phyloP scores from a whole-genome alignment of 805 yeast species.

The Kluyveromyces nonfermentans region DNA sequence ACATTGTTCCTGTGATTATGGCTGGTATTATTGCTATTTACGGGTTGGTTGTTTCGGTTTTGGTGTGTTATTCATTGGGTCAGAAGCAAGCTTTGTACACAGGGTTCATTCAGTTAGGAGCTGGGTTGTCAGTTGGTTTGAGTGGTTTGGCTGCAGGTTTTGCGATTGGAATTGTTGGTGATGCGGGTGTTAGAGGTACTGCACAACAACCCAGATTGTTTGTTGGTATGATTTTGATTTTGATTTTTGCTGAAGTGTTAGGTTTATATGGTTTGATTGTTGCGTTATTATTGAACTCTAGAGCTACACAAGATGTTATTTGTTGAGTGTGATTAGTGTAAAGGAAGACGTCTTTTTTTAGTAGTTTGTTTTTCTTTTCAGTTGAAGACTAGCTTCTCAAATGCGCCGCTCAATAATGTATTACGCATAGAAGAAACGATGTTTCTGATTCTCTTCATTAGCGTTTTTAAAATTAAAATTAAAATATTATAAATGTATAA shows the following conservation, averaged over 20 bases:
- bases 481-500: background rate
- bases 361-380: background rate
- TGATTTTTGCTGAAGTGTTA: conserved; percentile 97
- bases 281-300: conserved; percentile 93
- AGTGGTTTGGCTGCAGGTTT: conserved; percentile 98
- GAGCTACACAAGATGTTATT: conserved; percentile 86
- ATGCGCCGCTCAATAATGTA: background rate
- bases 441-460: background rate
- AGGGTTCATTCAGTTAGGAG: conserved; percentile 96
- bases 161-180: conserved; percentile 99
- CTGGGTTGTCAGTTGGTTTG: conserved; percentile 94
- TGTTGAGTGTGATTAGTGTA: conserved; percentile 39
- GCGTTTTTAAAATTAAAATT: background rate
- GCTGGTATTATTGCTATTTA: conserved; percentile 99
- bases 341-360: background rate
- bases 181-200: conserved; percentile 98
- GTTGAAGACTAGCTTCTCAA: background rate
- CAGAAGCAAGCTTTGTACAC: conserved; percentile 92
- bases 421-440: background rate
- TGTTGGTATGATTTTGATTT: conserved; percentile 96
- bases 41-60: conserved; percentile 92
- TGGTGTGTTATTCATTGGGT: conserved; percentile 80
- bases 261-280: conserved; percentile 98
- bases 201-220: conserved; percentile 97
- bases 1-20: conserved; percentile 96